A percentile compares a stretch with the other conserved stretches of the same genome.
These are phyloP conservation scores for Trichoderma reesei DNA, from an alignment of 495 filamentous ascomycete species.

Conservation along the genomic window DNA sequence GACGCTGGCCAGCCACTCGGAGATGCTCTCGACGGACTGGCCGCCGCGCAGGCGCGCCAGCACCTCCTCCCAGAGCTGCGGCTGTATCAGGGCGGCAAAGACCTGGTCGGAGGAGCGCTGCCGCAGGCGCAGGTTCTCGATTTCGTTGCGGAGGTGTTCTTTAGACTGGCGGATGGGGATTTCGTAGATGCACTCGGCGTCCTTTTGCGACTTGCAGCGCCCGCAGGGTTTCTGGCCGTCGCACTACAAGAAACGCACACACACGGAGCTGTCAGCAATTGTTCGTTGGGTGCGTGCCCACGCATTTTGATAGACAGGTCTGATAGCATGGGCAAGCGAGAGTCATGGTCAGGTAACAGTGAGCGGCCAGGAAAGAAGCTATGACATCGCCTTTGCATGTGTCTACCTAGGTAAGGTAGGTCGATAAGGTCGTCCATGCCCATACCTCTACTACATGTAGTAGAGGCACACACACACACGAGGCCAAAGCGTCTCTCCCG, in stretches of 20 bases:
- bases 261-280: neutral
- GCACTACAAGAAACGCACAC: constrained; percentile 26
- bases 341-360: too few relatives aligned
- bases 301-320: too few relatives aligned
- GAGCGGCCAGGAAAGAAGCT: too few relatives aligned
- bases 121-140: constrained; percentile 38
- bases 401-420: too few relatives aligned
- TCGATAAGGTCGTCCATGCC: too few relatives aligned
- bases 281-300: neutral
- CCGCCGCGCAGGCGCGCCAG: constrained; percentile 37
- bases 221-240: constrained; percentile 44
- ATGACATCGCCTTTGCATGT: too few relatives aligned
- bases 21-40: constrained; percentile 39
- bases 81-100: constrained; percentile 33
- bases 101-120: constrained; percentile 37
- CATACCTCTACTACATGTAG: too few relatives aligned
- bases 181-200: constrained; percentile 43
- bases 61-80: constrained; percentile 37
- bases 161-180: constrained; percentile 45
- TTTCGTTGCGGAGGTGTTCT: constrained; percentile 41
- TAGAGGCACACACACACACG: too few relatives aligned
- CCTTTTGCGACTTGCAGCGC: constrained; percentile 38
- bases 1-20: constrained; percentile 32
- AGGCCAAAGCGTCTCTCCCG: too few relatives aligned
- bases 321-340: too few relatives aligned